Conservation (phyloP, 805 yeast species). For the Clavispora vitiphila region DNA sequence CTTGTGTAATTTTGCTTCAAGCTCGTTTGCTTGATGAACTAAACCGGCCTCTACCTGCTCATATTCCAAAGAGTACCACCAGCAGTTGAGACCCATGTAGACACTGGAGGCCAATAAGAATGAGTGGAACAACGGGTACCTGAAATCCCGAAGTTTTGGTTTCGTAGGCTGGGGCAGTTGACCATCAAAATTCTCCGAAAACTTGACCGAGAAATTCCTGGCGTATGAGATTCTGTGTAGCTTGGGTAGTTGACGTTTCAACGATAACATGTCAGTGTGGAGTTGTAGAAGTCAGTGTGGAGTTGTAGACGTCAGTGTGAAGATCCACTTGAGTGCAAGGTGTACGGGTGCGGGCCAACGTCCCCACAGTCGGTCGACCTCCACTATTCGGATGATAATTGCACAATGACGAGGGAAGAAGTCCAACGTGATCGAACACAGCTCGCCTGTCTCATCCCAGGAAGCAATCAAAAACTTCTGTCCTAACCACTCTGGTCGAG, state of each 20-base stretch:
- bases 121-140: conserved; percentile 32
- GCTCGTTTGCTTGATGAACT: conserved; percentile 10
- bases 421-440: no score
- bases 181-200: conserved; percentile 15
- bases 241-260: neutral
- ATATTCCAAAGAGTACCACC: conserved; percentile 30
- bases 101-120: conserved; percentile 37
- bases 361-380: no score
- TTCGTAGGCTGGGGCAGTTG: conserved; percentile 12
- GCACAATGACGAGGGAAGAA: no score
- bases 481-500: no score
- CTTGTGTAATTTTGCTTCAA: conserved; percentile 12
- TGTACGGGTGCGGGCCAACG: neutral
- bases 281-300: no score
- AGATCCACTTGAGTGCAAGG: no score
- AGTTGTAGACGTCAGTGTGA: no score
- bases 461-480: no score
- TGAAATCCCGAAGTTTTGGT: conserved; percentile 34
- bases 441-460: no score
- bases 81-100: conserved; percentile 30
- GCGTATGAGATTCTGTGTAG: neutral
- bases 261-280: neutral
- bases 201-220: conserved; percentile 6
- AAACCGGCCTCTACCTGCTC: conserved; percentile 14
- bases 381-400: no score